phyloP scores from a whole-genome alignment of 176 grass and related monocot genomes.

The Triticum timopheevii region DNA sequence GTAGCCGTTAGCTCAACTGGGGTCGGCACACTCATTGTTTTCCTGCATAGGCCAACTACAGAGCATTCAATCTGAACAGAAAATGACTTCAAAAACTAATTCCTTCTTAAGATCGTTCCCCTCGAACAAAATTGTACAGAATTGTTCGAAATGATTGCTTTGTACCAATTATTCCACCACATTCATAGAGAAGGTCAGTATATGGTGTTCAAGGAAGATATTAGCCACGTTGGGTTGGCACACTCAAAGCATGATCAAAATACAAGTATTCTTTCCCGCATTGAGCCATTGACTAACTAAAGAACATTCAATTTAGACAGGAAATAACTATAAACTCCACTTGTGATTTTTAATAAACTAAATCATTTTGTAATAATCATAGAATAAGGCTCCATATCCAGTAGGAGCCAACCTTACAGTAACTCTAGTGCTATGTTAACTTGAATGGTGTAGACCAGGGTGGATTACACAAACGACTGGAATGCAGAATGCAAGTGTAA shows the following conservation, averaged over 20 bases:
- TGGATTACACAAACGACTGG: neutral
- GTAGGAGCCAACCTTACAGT: slow-evolving; percentile 1
- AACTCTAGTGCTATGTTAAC: neutral
- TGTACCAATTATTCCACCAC: neutral
- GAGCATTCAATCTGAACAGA: neutral
- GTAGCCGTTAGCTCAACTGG: neutral
- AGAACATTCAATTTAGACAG: neutral
- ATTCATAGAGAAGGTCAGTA: neutral
- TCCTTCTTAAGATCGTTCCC: neutral
- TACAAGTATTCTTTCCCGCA: neutral
- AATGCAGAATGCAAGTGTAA: slow-evolving; percentile 4
- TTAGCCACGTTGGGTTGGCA: neutral
- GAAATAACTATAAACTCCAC: neutral
- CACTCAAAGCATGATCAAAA: neutral
- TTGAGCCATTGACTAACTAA: neutral
- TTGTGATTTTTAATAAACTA: neutral
- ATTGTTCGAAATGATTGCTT: neutral
- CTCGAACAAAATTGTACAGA: neutral
- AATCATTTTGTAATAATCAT: neutral
- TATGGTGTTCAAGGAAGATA: neutral
- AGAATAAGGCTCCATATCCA: neutral
- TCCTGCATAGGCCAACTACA: neutral
- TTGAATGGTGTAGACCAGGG: neutral
- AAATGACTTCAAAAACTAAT: neutral
- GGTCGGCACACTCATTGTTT: neutral